A percentile compares a stretch with the other conserved stretches of the same genome.
Evolutionary conservation across 169 alveolate genomes (phyloP).

Genomic region (Cryptosporidium sp.): DNA sequence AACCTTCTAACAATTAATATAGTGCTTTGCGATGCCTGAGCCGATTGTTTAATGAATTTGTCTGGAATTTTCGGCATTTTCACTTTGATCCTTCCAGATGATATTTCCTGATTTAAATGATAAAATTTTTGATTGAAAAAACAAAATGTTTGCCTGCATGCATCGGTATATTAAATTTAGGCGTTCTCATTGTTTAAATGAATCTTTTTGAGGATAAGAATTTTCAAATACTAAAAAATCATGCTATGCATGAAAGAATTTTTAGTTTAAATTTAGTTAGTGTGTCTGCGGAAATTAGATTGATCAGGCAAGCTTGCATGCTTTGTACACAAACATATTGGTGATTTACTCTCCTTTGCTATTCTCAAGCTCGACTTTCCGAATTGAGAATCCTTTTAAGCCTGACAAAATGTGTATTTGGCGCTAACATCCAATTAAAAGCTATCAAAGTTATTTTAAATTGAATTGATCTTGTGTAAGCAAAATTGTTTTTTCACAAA

Average conservation of each 20-base stretch:
- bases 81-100: neutral
- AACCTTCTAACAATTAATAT: neutral
- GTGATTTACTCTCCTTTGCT: too few species aligned
- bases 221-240: neutral
- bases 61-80: too few species aligned
- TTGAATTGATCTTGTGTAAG: neutral
- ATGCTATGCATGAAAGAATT: neutral
- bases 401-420: too few species aligned
- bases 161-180: neutral
- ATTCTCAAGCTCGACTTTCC: too few species aligned
- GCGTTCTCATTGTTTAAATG: neutral
- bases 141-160: constrained; percentile 13
- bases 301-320: too few species aligned
- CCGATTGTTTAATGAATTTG: neutral
- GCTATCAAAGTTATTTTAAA: too few species aligned
- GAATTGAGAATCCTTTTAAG: too few species aligned
- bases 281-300: too few species aligned
- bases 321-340: too few species aligned
- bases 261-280: neutral
- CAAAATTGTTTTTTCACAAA: neutral
- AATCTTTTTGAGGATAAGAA: neutral
- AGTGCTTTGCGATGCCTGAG: neutral
- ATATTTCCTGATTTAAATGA: too few species aligned
- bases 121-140: neutral
- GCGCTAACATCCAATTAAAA: too few species aligned